Percentiles rank a stretch among this genome's conserved stretches.
These are phyloP conservation scores for Liquidambar formosana DNA, from an alignment of 164 flowering plant genomes.

Conservation along the genomic window DNA sequence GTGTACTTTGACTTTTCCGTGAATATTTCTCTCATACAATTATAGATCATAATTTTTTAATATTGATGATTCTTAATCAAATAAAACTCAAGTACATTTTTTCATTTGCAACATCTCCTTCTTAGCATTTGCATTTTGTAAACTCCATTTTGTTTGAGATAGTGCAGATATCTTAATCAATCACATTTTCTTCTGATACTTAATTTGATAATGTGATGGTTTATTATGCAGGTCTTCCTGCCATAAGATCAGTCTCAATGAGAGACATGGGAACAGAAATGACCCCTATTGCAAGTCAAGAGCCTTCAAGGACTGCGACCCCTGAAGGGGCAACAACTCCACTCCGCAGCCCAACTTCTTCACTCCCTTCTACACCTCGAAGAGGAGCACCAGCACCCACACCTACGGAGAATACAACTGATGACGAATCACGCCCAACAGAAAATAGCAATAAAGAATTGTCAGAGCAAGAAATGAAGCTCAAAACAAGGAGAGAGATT, in stretches of 20 bases:
- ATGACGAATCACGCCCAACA: constrained; percentile 24
- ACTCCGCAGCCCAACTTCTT: constrained; percentile 78
- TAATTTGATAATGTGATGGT: background rate
- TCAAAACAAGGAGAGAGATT: constrained; percentile 81
- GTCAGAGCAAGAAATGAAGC: constrained; percentile 71
- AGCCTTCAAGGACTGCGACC: constrained; percentile 87
- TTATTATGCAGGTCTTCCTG: constrained; percentile 41
- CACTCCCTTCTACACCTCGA: constrained; percentile 82
- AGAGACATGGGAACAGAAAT: constrained; percentile 98
- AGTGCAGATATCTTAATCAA: background rate
- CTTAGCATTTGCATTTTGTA: background rate
- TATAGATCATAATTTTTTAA: background rate
- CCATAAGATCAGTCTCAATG: constrained; percentile 73
- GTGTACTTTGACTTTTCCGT: background rate
- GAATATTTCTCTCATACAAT: background rate
- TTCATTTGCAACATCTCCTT: too few species aligned
- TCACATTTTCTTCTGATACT: background rate
- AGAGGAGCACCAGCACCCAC: constrained; percentile 56
- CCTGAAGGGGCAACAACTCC: constrained; percentile 81
- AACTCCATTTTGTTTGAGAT: background rate
- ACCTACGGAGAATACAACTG: constrained; percentile 33
- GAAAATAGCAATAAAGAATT: constrained; percentile 42
- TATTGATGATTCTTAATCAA: background rate
- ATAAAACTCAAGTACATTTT: background rate
- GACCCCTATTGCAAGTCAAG: constrained; percentile 88